Conservation (phyloP, 257 asterid genomes). For the Mentha longifolia region DNA sequence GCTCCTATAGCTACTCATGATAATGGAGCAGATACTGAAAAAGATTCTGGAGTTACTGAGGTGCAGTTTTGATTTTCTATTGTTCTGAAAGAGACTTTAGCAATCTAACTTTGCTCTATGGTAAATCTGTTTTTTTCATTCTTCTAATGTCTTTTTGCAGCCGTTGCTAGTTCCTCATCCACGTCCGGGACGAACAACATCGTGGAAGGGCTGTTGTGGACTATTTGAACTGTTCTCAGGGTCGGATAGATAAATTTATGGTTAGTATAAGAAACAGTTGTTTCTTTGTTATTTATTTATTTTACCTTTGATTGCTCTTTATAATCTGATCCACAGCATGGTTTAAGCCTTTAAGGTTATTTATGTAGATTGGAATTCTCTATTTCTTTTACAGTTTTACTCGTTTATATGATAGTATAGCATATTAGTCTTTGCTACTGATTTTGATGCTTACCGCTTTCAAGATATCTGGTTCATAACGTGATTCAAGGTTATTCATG, state of each 20-base stretch:
- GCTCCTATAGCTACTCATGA: slow-evolving; percentile 34
- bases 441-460: background rate
- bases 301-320: background rate
- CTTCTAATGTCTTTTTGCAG: slow-evolving; percentile 37
- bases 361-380: background rate
- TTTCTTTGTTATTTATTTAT: background rate
- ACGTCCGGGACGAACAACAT: slow-evolving; percentile 43
- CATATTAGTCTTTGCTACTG: slow-evolving; percentile 2
- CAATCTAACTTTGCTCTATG: background rate
- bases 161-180: slow-evolving; percentile 41
- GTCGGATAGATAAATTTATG: slow-evolving; percentile 49
- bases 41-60: slow-evolving; percentile 51
- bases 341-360: background rate
- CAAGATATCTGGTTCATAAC: background rate
- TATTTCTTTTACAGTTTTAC: slow-evolving; percentile 15
- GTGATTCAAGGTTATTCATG: background rate
- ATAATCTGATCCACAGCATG: background rate
- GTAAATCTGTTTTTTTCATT: background rate
- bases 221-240: slow-evolving; percentile 63
- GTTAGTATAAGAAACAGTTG: slow-evolving; percentile 21
- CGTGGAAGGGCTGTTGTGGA: slow-evolving; percentile 83
- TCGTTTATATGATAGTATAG: background rate
- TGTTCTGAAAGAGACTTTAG: background rate
- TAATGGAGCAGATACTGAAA: slow-evolving; percentile 37
- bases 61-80: slow-evolving; percentile 29